A percentile compares a stretch with the other conserved stretches of the same genome.
phyloP scores from a whole-genome alignment of 176 grass and related monocot species.

The Eragrostis nindensis region DNA sequence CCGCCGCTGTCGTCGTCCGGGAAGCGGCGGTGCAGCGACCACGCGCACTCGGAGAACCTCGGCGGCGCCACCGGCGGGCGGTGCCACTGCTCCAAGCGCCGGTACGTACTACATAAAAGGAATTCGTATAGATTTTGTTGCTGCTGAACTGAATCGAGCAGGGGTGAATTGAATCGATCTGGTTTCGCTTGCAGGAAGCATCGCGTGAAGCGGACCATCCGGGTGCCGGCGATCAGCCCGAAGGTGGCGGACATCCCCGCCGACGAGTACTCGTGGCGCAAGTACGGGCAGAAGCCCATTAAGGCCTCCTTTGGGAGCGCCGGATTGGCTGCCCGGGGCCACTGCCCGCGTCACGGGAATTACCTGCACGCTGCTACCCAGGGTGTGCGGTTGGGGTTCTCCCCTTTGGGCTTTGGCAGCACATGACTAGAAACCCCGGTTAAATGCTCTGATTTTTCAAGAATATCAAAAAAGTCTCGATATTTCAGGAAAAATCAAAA shows the following conservation, averaged over 20 bases:
- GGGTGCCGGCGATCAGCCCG: constrained; percentile 82
- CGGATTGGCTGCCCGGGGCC: no score
- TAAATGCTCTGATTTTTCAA: no score
- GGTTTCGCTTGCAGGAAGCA: constrained; percentile 48
- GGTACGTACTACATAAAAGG: constrained; percentile 32
- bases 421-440: no score
- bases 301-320: no score
- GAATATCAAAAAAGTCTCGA: no score
- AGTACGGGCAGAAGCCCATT: constrained; percentile 87
- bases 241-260: constrained; percentile 82
- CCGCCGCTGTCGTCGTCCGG: constrained; percentile 41
- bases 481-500: no score
- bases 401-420: no score
- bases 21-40: constrained; percentile 72
- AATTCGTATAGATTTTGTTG: background rate
- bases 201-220: constrained; percentile 57
- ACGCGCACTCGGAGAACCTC: constrained; percentile 85
- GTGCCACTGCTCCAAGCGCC: constrained; percentile 92
- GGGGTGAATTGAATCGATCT: background rate
- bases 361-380: no score
- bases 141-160: background rate
- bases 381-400: no score
- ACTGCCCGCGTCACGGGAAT: no score
- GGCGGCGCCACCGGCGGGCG: constrained; percentile 49
- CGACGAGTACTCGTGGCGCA: constrained; percentile 79